These are phyloP conservation scores for Podaxis sp. DNA, from an alignment of 768 basidiomycete species.

Conservation along the genomic window DNA sequence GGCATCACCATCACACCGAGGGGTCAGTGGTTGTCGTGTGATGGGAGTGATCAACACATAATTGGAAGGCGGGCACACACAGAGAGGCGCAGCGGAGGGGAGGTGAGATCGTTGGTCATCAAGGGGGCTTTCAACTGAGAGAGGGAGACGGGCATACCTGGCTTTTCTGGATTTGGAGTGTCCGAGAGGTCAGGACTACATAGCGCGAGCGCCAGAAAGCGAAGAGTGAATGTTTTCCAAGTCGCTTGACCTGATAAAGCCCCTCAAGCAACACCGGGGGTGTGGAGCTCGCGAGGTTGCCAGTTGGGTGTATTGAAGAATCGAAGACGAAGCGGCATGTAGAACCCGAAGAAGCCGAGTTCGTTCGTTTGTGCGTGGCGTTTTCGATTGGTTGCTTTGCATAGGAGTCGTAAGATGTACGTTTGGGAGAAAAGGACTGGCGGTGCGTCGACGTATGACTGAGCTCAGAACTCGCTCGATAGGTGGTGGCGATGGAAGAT, in stretches of 20 bases:
- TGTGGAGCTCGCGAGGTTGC: background rate
- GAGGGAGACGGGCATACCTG: background rate
- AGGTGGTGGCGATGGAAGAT: conserved; percentile 3
- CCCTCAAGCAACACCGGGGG: conserved; percentile 9
- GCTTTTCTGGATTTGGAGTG: conserved; percentile 9
- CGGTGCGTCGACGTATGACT: background rate
- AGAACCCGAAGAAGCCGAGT: conserved; percentile 9
- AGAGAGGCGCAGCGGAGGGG: background rate
- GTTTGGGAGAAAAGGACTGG: conserved; percentile 11
- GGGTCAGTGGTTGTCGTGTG: conserved; percentile 3
- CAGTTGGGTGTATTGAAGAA: conserved; percentile 9
- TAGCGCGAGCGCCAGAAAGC: conserved; percentile 9
- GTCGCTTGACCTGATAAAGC: conserved; percentile 11
- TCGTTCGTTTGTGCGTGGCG: conserved; percentile 2
- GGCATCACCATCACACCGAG: conserved; percentile 1
- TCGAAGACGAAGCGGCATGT: conserved; percentile 13
- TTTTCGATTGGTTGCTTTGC: background rate
- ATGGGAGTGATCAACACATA: background rate
- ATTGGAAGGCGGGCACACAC: background rate
- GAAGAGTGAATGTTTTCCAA: background rate
- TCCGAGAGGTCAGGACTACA: conserved; percentile 9
- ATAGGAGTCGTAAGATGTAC: conserved; percentile 10
- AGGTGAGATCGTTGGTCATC: conserved; percentile 11
- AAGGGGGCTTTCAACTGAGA: background rate
- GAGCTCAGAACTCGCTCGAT: conserved; percentile 14